Base-by-base conservation (phyloP, 192 early-diverging fungal genomes). In the Coemansia sp. region DNA sequence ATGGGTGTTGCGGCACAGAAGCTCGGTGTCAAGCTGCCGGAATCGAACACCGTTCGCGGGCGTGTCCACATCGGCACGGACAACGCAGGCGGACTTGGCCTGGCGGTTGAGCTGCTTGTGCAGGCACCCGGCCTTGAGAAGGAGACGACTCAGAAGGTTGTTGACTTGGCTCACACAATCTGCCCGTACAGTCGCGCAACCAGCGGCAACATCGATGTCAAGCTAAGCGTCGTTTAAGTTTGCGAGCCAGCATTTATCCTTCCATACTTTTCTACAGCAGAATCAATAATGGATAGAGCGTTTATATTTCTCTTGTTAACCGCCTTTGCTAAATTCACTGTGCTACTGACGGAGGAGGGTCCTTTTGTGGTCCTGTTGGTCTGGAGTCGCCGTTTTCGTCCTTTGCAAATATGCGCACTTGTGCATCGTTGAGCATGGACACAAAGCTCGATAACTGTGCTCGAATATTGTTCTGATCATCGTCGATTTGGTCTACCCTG, bases 151-250 rank as follows among this genome's bases (percentile, higher is more conserved):
- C 72, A 82, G 48, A 77, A 82, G 74, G 77, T 76, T 17, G 61
- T 68, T 30, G 70, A 82, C 25, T 22, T 80, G 29, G 82, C 84
- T 7, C 84, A 85, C 59, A 61, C 68, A 31, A 77, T 85, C 65
- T 85, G 84, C 61, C 84, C 84, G 8, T 85, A 82, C 57, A 78
- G 80, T 27, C 84, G 83, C 36, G 84, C 84, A 1, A 64, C 79
- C 29, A 67, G 61, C 6, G 65, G 62, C 58, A 85, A 85, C 76
- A 75, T 85, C 30, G 79, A 82, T 10, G 72, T 85, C 64, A 82
- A 75, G 62, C 73, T 83, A 19, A 52, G 67, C 33, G 79, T 83
- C 37, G 76, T 62, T 14, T 82, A 75, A 44, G 15, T 17, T 44
- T 6, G 0, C n/a, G 5, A 6, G 13, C 41, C n/a, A 48, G 2